Conservation (phyloP, 1,139 yeast species). For the Yamadazyma buinensis region DNA sequence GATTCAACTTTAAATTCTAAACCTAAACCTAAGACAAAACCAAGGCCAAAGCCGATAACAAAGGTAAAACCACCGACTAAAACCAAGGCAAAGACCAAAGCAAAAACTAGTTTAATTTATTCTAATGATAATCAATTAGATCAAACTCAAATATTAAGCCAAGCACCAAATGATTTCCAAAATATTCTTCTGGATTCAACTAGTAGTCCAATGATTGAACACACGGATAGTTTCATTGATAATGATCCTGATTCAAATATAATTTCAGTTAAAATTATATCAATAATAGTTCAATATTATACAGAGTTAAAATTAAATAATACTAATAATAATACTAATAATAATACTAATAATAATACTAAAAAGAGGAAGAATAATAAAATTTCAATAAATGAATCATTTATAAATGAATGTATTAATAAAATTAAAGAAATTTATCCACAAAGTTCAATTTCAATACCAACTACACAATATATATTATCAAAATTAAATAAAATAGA, state of each 20-base stretch:
- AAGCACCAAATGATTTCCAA: no score
- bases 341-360: neutral
- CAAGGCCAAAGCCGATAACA: no score
- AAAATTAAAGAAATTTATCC: constrained; percentile 5
- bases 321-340: neutral
- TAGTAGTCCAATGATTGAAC: no score
- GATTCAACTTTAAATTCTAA: no score
- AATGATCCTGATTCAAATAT: neutral
- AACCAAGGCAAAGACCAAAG: no score
- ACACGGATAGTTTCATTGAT: no score
- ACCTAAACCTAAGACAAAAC: no score
- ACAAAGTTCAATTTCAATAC: constrained; percentile 1
- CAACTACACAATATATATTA: neutral
- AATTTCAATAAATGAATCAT: neutral
- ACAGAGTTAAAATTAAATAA: constrained; percentile 3
- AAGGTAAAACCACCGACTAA: no score
- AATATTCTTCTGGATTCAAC: no score
- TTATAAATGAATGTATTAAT: constrained; percentile 1
- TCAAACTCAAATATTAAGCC: no score
- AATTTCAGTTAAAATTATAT: neutral
- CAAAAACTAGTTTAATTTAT: no score
- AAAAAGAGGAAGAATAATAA: neutral
- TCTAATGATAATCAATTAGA: no score
- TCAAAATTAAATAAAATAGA: constrained; percentile 1
- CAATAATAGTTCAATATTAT: constrained; percentile 8